phyloP scores from a whole-genome alignment of 2,329 filamentous ascomycete genomes.

The Exophiala alcalophila region DNA sequence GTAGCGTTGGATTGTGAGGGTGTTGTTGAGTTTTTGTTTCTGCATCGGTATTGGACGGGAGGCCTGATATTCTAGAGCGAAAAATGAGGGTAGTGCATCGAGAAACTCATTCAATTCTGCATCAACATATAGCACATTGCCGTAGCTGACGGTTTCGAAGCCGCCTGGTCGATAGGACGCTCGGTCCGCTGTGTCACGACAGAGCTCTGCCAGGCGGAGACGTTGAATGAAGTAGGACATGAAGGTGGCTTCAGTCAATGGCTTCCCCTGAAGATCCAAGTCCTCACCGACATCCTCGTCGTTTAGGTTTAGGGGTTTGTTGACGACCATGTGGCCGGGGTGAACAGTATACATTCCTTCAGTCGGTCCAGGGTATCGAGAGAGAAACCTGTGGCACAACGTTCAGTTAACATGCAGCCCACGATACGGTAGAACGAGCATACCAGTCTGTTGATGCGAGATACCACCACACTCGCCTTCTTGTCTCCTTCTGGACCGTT shows the following conservation, averaged over 20 bases:
- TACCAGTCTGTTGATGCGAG: constrained; percentile 37
- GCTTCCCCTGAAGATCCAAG: constrained; percentile 24
- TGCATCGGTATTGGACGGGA: constrained; percentile 10
- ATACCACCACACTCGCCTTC: constrained; percentile 34
- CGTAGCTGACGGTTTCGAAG: constrained; percentile 31
- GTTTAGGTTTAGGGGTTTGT: constrained; percentile 38
- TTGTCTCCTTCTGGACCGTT: constrained; percentile 31
- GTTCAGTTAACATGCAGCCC: too few species aligned
- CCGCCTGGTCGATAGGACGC: constrained; percentile 30
- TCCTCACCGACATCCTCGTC: constrained; percentile 38
- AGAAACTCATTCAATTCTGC: constrained; percentile 34
- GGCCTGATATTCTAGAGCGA: constrained; percentile 28
- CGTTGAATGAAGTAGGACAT: constrained; percentile 42
- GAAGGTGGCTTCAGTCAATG: constrained; percentile 34
- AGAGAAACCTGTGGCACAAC: constrained; percentile 30
- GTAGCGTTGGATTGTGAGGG: constrained; percentile 36
- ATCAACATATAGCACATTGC: constrained; percentile 38
- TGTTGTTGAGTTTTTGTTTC: constrained; percentile 14
- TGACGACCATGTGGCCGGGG: constrained; percentile 39
- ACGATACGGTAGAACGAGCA: constrained; percentile 5
- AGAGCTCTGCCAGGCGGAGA: constrained; percentile 37
- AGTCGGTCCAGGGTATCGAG: constrained; percentile 36
- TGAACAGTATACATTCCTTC: constrained; percentile 40
- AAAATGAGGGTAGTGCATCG: constrained; percentile 36
- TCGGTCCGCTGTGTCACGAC: constrained; percentile 38